phyloP scores from a whole-genome alignment of 1,284 basidiomycete genomes.

The Rhodotorula glutinis region DNA sequence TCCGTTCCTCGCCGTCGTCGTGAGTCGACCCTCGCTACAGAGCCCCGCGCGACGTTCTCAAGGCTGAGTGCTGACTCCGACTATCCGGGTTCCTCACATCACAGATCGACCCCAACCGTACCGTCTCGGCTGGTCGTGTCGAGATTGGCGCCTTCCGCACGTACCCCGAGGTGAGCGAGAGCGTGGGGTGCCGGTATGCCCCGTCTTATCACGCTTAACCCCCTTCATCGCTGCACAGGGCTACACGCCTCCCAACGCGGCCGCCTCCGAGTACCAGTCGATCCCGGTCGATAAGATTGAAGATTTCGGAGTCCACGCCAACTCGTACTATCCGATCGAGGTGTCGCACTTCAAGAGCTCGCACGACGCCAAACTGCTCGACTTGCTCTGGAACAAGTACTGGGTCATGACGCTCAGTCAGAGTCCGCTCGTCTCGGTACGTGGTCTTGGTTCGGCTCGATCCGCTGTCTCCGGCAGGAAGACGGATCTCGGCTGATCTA shows the following conservation, averaged over 20 bases:
- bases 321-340: conserved; percentile 89
- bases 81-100: background rate
- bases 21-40: conserved; percentile 52
- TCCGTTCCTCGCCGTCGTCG: conserved; percentile 95
- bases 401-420: conserved; percentile 96
- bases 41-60: background rate
- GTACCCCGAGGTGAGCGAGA: conserved; percentile 76
- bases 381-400: conserved; percentile 96
- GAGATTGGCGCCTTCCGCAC: conserved; percentile 98
- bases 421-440: conserved; percentile 80
- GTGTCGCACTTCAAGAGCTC: conserved; percentile 92
- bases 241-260: conserved; percentile 70
- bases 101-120: conserved; percentile 95
- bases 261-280: conserved; percentile 80
- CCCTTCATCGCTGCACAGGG: conserved; percentile 49
- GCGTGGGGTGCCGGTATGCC: no score
- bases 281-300: conserved; percentile 93
- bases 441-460: conserved; percentile 47
- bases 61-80: background rate
- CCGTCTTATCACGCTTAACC: no score
- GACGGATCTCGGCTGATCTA: no score
- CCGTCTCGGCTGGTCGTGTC: conserved; percentile 94
- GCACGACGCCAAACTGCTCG: conserved; percentile 79
- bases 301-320: conserved; percentile 97
- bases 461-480: no score